These are phyloP conservation scores for Blastomyces percursus DNA, from an alignment of 2,329 filamentous ascomycete species.

Conservation along the genomic window DNA sequence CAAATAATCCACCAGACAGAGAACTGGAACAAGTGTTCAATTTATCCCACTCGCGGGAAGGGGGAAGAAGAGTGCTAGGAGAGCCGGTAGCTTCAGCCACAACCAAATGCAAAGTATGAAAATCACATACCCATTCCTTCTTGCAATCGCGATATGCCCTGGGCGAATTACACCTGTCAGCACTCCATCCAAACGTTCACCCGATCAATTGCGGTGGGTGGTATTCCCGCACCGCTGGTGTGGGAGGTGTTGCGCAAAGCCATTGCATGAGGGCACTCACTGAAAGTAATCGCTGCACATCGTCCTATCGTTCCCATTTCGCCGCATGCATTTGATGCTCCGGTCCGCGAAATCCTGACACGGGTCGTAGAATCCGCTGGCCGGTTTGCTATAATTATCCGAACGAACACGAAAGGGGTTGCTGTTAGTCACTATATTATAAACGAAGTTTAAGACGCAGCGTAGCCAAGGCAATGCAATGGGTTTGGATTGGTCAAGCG, in stretches of 20 bases:
- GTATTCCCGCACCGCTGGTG: not conserved
- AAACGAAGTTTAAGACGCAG: too few relatives aligned
- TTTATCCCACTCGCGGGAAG: too few relatives aligned
- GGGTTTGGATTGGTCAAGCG: not conserved
- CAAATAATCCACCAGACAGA: not conserved
- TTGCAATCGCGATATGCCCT: constrained; percentile 94
- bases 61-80: not conserved
- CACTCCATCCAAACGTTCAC: not conserved
- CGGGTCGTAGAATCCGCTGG: constrained; percentile 87
- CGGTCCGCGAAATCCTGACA: constrained; percentile 83
- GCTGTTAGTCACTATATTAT: not conserved
- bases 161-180: constrained; percentile 3
- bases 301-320: constrained; percentile 75
- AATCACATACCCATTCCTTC: constrained; percentile 67
- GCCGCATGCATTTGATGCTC: constrained; percentile 77
- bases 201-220: too few relatives aligned
- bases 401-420: not conserved
- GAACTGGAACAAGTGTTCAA: too few relatives aligned
- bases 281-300: constrained; percentile 96
- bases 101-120: not conserved
- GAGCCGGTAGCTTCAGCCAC: not conserved
- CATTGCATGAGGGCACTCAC: constrained; percentile 43
- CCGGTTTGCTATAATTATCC: constrained; percentile 55
- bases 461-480: not conserved
- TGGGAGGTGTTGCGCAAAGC: not conserved